Conservation (phyloP, 2,329 filamentous ascomycete species). For the Fusarium pininemorale region DNA sequence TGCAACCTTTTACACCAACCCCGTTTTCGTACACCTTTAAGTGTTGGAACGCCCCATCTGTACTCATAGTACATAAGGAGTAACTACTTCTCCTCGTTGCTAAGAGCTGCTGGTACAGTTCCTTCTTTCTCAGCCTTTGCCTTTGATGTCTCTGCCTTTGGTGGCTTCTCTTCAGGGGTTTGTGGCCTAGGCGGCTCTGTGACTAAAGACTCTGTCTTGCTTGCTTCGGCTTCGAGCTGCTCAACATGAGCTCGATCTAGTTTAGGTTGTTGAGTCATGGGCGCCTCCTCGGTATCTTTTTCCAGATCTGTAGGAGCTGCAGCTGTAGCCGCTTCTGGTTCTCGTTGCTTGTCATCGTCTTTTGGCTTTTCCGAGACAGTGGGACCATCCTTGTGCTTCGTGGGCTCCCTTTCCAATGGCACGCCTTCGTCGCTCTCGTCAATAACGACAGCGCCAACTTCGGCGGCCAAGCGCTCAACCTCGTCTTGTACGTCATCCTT, state of each 20-base stretch:
- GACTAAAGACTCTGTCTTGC: not conserved
- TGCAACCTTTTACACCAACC: not conserved
- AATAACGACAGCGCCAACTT: constrained; percentile 47
- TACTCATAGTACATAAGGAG: not conserved
- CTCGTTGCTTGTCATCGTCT: not conserved
- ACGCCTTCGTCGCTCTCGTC: constrained; percentile 37
- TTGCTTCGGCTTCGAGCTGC: not conserved
- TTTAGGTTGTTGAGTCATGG: constrained; percentile 2
- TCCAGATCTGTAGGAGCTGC: not conserved
- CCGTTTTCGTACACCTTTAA: not conserved
- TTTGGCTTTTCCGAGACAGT: not conserved
- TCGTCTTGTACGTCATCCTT: constrained; percentile 56
- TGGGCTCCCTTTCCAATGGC: not conserved
- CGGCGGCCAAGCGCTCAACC: constrained; percentile 51
- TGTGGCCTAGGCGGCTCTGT: not conserved
- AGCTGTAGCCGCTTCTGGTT: not conserved
- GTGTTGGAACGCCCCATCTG: not conserved
- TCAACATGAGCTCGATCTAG: not conserved
- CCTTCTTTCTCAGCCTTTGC: not conserved
- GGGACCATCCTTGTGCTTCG: not conserved
- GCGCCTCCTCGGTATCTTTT: not conserved
- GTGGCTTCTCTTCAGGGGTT: not conserved
- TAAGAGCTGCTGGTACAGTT: not conserved
- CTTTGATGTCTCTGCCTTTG: not conserved
- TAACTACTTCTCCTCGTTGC: constrained; percentile 7